Conservation (phyloP, 73 alveolate genomes). For the Breviolum minutum region DNA sequence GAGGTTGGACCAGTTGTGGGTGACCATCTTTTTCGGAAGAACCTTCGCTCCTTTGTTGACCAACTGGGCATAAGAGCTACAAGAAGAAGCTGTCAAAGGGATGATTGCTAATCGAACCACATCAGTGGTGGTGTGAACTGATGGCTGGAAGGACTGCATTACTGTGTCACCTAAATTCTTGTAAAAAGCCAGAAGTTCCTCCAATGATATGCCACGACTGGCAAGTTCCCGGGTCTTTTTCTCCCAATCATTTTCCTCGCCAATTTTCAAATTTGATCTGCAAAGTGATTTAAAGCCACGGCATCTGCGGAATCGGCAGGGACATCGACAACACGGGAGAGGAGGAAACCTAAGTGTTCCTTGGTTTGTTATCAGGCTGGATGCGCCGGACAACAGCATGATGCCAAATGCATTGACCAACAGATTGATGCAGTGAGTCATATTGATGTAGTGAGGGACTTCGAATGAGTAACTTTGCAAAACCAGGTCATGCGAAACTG, state of each 20-base stretch:
- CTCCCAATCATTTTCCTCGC: background rate
- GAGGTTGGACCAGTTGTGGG: constrained; percentile 38
- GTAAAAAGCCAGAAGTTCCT: background rate
- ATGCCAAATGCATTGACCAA: background rate
- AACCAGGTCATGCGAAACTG: background rate
- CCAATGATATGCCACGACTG: background rate
- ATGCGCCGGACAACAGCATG: background rate
- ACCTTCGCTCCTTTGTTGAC: background rate
- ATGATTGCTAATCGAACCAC: constrained; percentile 19
- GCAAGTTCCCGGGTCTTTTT: background rate
- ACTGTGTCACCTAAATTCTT: background rate
- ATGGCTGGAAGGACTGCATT: background rate
- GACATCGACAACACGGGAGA: background rate
- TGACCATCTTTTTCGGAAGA: background rate
- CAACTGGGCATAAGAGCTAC: constrained; percentile 28
- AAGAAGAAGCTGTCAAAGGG: background rate
- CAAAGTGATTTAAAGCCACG: background rate
- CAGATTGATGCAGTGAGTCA: background rate
- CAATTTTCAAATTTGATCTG: background rate
- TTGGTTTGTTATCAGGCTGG: no score
- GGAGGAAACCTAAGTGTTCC: background rate
- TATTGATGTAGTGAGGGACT: background rate
- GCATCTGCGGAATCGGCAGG: background rate
- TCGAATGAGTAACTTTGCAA: background rate
- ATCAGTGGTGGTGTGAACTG: background rate